Evolutionary conservation across 345 rosid genomes (phyloP).

Genomic region (Citrus unshiu): DNA sequence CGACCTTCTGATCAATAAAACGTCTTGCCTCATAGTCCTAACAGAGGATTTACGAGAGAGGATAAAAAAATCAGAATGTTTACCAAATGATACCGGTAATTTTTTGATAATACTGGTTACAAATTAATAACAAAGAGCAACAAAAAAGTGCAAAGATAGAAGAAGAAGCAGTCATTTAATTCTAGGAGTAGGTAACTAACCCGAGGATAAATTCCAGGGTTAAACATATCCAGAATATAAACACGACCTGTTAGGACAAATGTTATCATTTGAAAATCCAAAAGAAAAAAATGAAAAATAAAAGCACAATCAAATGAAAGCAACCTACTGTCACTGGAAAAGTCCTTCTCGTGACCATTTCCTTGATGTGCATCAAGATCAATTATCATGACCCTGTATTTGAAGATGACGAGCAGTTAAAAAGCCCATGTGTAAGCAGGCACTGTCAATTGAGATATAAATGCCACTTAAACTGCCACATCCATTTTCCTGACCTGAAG

Average conservation of each 20-base stretch:
- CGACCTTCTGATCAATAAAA: constrained; percentile 75
- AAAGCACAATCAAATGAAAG: constrained; percentile 5
- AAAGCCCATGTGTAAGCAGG: background rate
- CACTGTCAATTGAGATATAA: background rate
- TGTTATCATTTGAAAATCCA: constrained; percentile 10
- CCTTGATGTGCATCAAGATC: constrained; percentile 99
- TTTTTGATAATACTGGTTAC: background rate
- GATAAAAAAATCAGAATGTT: constrained; percentile 7
- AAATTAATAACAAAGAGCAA: constrained; percentile 8
- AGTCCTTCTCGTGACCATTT: constrained; percentile 94
- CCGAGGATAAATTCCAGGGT: constrained; percentile 80
- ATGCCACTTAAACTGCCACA: constrained; percentile 8
- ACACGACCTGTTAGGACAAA: constrained; percentile 59
- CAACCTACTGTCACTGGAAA: constrained; percentile 61
- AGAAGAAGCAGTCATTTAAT: constrained; percentile 2
- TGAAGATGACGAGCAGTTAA: constrained; percentile 8
- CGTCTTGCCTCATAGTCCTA: constrained; percentile 77
- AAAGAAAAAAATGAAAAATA: background rate
- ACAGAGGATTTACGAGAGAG: background rate
- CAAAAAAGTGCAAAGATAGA: background rate
- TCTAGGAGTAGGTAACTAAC: constrained; percentile 45
- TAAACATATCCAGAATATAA: constrained; percentile 84
- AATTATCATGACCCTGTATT: constrained; percentile 83
- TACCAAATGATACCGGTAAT: background rate
- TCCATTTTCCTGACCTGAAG: constrained; percentile 3